A percentile compares a stretch with the other conserved stretches of the same genome.
Evolutionary conservation across 192 early-diverging fungal species (phyloP).

Genomic region (Entomortierella parvispora): DNA sequence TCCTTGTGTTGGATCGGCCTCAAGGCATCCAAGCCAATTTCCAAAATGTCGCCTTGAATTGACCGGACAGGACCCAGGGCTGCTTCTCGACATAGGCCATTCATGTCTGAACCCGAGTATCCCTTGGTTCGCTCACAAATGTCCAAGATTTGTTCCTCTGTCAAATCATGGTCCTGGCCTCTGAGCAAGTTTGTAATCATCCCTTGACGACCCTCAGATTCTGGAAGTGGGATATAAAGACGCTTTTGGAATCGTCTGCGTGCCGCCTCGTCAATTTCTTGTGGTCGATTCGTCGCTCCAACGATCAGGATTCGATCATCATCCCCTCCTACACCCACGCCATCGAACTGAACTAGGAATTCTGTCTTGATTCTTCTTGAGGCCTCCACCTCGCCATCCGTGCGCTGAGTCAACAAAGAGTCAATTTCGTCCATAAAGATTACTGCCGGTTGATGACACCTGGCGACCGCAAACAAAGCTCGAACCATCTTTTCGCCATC

Average conservation of each 20-base stretch:
- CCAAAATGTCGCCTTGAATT: slow-evolving; percentile 47
- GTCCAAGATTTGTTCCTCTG: slow-evolving; percentile 63
- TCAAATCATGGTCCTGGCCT: slow-evolving; percentile 66
- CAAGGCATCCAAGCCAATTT: slow-evolving; percentile 38
- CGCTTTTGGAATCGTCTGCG: slow-evolving; percentile 74
- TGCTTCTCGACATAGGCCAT: slow-evolving; percentile 81
- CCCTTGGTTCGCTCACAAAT: slow-evolving; percentile 76
- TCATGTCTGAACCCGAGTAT: slow-evolving; percentile 92
- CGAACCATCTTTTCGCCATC: slow-evolving; percentile 97
- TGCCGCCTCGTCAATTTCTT: slow-evolving; percentile 95
- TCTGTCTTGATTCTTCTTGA: slow-evolving; percentile 93
- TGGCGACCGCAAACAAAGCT: slow-evolving; percentile 90
- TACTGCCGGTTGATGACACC: slow-evolving; percentile 86
- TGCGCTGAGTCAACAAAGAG: slow-evolving; percentile 87
- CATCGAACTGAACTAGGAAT: slow-evolving; percentile 89
- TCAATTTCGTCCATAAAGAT: slow-evolving; percentile 98
- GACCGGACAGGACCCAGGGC: slow-evolving; percentile 68
- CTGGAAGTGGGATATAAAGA: slow-evolving; percentile 89
- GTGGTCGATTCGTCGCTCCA: slow-evolving; percentile 78
- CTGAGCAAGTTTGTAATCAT: slow-evolving; percentile 74
- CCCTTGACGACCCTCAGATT: slow-evolving; percentile 67
- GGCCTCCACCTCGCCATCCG: slow-evolving; percentile 90
- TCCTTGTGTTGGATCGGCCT: slow-evolving; percentile 79
- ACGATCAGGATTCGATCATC: slow-evolving; percentile 85
- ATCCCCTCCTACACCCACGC: slow-evolving; percentile 74